Percentiles rank a stretch among this genome's conserved stretches.
Conservation (phyloP, 768 basidiomycete genomes). For the Mycena sanguinolenta region DNA sequence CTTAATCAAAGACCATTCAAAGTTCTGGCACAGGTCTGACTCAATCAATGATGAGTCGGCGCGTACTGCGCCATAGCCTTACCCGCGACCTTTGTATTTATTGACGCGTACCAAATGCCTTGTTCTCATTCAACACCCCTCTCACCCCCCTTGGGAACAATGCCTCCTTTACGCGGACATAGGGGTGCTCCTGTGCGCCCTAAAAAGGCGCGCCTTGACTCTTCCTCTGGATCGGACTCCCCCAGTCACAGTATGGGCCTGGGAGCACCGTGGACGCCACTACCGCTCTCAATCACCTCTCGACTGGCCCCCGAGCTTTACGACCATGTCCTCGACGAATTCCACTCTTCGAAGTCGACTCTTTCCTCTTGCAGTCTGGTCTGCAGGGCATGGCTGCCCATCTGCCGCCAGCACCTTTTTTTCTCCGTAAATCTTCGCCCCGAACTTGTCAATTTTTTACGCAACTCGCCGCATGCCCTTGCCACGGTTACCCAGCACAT, state of each 20-base stretch:
- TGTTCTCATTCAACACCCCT: conserved; percentile 25
- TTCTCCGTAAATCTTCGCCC: conserved; percentile 45
- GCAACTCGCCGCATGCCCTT: conserved; percentile 44
- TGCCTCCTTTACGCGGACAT: conserved; percentile 34
- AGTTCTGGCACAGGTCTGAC: conserved; percentile 17
- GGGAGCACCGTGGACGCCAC: conserved; percentile 26
- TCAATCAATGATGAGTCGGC: background rate
- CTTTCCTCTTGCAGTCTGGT: conserved; percentile 50
- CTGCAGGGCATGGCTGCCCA: conserved; percentile 48
- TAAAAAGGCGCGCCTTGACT: conserved; percentile 28
- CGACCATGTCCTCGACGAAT: conserved; percentile 47
- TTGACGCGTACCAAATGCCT: conserved; percentile 19
- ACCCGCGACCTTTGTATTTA: conserved; percentile 37
- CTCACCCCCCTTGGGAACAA: conserved; percentile 31
- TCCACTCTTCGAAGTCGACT: conserved; percentile 42
- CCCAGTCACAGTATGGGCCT: conserved; percentile 37
- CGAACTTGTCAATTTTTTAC: conserved; percentile 43
- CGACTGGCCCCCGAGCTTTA: conserved; percentile 50
- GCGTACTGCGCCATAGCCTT: conserved; percentile 25
- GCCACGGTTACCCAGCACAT: conserved; percentile 46
- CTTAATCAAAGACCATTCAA: conserved; percentile 6
- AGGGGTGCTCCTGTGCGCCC: conserved; percentile 23
- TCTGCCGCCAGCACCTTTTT: conserved; percentile 52
- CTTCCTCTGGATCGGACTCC: conserved; percentile 35
- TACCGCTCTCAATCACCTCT: conserved; percentile 41